Evolutionary conservation across 2,329 filamentous ascomycete species (phyloP).

Genomic region (Sphaerulina populicola): DNA sequence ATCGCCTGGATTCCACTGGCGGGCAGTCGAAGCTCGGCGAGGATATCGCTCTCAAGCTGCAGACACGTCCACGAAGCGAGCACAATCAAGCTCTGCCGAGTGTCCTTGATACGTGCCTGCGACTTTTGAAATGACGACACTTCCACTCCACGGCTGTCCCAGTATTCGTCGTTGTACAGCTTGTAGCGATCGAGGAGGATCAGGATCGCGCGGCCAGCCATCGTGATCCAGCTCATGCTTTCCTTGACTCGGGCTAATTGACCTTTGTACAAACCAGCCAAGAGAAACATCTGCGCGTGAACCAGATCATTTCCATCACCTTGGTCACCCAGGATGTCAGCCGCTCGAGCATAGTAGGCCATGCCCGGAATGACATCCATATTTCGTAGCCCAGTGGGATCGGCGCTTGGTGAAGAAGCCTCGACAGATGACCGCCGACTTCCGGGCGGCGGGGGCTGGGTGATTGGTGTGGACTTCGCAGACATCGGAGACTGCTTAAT

Average conservation of each 20-base stretch:
- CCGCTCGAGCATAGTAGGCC: conserved; percentile 79
- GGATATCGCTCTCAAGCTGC: conserved; percentile 87
- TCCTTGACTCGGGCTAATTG: conserved; percentile 81
- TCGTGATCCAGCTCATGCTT: conserved; percentile 64
- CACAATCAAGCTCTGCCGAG: conserved; percentile 37
- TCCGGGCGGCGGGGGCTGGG: conserved; percentile 29
- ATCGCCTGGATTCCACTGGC: conserved; percentile 52
- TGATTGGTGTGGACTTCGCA: conserved; percentile 31
- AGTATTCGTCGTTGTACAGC: conserved; percentile 32
- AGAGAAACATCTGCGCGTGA: conserved; percentile 74
- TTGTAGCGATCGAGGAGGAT: conserved; percentile 67
- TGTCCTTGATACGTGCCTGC: conserved; percentile 28
- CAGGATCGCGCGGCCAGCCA: conserved; percentile 54
- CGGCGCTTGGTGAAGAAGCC: conserved; percentile 17
- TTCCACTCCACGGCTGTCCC: conserved; percentile 28
- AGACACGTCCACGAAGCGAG: conserved; percentile 88
- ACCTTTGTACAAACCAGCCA: conserved; percentile 81
- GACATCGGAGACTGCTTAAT: conserved; percentile 36
- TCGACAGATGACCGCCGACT: conserved; percentile 30
- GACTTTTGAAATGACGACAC: conserved; percentile 26
- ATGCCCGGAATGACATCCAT: conserved; percentile 81
- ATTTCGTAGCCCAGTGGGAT: conserved; percentile 22
- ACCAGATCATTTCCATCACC: conserved; percentile 69
- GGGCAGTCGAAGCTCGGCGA: conserved; percentile 67
- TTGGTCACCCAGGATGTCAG: conserved; percentile 76